These are phyloP conservation scores for Naegleria fowleri DNA, from an alignment of 208 protist species.

Conservation along the genomic window DNA sequence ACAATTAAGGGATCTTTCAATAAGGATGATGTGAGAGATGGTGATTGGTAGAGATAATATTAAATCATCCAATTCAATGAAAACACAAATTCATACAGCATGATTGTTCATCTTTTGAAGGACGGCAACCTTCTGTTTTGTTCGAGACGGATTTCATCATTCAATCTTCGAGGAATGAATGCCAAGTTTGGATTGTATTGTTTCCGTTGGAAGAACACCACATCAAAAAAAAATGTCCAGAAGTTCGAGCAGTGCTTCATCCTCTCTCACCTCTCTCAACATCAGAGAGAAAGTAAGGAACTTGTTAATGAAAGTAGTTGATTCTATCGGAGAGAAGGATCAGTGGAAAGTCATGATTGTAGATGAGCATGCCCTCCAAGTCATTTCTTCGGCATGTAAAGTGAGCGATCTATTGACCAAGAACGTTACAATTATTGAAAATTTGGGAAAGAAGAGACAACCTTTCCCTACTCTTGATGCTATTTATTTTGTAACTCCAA, in stretches of 20 bases:
- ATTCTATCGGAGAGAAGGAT: not conserved
- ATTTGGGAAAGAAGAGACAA: not conserved
- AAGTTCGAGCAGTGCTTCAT: not conserved
- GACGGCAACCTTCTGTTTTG: too few relatives aligned
- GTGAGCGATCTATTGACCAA: not conserved
- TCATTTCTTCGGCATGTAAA: slow-evolving; percentile 15
- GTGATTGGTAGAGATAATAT: not conserved
- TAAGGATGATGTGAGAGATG: not conserved
- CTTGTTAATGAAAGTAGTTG: not conserved
- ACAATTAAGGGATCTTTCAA: not conserved
- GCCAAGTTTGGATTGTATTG: too few relatives aligned
- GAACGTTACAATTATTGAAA: slow-evolving; percentile 21
- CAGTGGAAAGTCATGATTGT: slow-evolving; percentile 22
- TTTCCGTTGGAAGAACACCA: not conserved
- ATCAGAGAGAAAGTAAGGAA: slow-evolving; percentile 8
- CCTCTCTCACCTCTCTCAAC: not conserved
- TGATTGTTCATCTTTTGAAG: too few relatives aligned
- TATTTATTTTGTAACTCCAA: slow-evolving; percentile 13
- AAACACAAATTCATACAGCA: too few relatives aligned
- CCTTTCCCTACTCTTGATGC: slow-evolving; percentile 10
- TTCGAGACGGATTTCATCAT: too few relatives aligned
- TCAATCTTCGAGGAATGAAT: too few relatives aligned
- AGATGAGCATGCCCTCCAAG: not conserved
- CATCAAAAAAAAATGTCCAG: not conserved
- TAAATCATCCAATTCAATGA: too few relatives aligned